Evolutionary conservation across 2,329 filamentous ascomycete genomes (phyloP), one percentile per base, ranked within the genome.

Genomic region (Chaetothyriales sp.): DNA sequence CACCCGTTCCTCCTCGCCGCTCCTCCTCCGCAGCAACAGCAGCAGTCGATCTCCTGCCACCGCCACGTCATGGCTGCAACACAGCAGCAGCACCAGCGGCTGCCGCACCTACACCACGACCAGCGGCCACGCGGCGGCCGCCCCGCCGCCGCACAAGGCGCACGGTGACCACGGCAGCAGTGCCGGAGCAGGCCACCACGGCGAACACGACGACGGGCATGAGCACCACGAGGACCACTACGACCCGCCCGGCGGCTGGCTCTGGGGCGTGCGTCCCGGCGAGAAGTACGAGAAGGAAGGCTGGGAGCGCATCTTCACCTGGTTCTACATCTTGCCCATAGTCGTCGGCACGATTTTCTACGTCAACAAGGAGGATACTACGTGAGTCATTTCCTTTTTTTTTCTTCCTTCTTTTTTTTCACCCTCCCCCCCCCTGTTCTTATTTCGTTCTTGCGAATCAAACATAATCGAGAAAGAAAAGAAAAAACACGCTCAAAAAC

Each of bases 301-400:
- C 49, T 98, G 92, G 92, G 92, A 98, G 77, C 46, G 48, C 2
- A 20, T 20, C 18, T 42, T 55, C 15, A 51, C 53, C 19, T 56
- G 47, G 45, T 39, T 56, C 25, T 88, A 94, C 69, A 84, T 82
- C 66, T 86, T 86, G 50, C 83, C 81, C 63, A 70, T 94, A 63
- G 70, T 80, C 25, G 74, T 87, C 58, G 83, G 81, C 50, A 80
- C 78, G 55, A 74, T 95, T 58, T 86, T 84, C 58, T 87, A 95
- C 72, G 87, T 86, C 56, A 96, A 92, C 68, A 96, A 96, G 81
- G 92, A 92, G 49, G 92, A 98, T 76, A 96, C 90, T 57, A 94
- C 87, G 92, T 98, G 77, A 73, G 89, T 87, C 54, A n/a, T 48
- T 44, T 46, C 46, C 53, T 49, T 18, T 48, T 48, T 50, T 44